These are phyloP conservation scores for Tripidium arundinaceum DNA, from an alignment of 202 grass and related monocot species.

Conservation along the genomic window DNA sequence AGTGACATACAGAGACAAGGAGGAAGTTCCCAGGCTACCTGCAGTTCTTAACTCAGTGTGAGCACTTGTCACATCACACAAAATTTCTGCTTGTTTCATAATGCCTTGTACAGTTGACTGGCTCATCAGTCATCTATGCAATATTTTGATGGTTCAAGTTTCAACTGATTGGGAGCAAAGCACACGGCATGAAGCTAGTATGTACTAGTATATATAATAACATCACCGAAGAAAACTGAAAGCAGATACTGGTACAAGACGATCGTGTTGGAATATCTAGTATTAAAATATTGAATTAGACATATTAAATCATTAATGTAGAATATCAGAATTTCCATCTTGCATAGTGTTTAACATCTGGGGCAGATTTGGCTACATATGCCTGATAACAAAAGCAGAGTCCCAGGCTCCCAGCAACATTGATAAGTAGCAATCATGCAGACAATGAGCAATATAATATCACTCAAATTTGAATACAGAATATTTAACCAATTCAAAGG, in stretches of 20 bases:
- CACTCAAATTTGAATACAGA: not conserved
- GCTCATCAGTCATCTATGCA: not conserved
- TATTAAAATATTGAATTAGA: not conserved
- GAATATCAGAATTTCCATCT: not conserved
- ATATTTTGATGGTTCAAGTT: not conserved
- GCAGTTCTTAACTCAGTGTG: constrained; percentile 6
- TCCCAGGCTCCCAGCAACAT: not conserved
- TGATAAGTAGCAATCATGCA: not conserved
- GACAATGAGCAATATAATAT: not conserved
- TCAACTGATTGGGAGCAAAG: not conserved
- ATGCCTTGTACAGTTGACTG: not conserved
- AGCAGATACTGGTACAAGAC: too few relatives aligned
- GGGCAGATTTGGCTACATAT: not conserved
- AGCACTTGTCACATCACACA: constrained; percentile 21
- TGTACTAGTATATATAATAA: not conserved
- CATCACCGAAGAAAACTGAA: too few relatives aligned
- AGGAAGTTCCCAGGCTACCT: not conserved
- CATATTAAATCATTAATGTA: not conserved
- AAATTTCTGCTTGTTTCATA: not conserved
- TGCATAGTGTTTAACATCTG: not conserved
- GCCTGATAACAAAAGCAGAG: not conserved
- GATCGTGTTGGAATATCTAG: not conserved
- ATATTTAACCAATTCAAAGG: not conserved
- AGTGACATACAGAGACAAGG: constrained; percentile 1
- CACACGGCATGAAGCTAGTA: constrained; percentile 23